Evolutionary conservation across 306 rosid species (phyloP).

Genomic region (Vigna mungo): DNA sequence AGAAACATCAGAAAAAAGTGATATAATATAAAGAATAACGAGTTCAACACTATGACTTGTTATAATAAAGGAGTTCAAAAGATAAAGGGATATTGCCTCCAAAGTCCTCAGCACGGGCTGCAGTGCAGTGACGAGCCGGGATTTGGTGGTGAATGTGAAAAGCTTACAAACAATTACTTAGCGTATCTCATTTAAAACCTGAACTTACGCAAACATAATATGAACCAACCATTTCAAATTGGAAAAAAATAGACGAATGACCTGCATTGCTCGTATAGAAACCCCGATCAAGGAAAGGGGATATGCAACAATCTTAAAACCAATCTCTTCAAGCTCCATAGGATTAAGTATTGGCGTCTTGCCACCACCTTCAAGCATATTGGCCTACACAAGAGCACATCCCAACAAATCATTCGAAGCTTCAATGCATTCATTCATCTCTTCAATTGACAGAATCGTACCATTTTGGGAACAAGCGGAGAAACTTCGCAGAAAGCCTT

Average conservation of each 20-base stretch:
- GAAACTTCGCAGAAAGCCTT: constrained; percentile 76
- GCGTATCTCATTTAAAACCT: background rate
- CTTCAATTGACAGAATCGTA: constrained; percentile 10
- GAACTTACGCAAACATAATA: background rate
- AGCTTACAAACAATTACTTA: background rate
- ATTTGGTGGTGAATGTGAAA: background rate
- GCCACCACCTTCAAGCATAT: constrained; percentile 99
- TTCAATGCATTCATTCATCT: background rate
- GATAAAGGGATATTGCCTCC: background rate
- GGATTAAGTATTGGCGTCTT: constrained; percentile 86
- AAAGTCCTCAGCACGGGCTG: background rate
- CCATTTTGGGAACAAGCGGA: constrained; percentile 84
- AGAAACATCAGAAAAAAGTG: constrained; percentile 17
- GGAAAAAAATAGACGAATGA: constrained; percentile 40
- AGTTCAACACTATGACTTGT: background rate
- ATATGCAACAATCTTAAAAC: constrained; percentile 82
- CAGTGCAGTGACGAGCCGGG: background rate
- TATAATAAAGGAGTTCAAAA: constrained; percentile 2
- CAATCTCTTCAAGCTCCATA: constrained; percentile 79
- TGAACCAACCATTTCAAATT: background rate
- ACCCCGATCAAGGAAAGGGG: constrained; percentile 93
- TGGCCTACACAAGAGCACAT: constrained; percentile 61
- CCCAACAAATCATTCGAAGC: background rate
- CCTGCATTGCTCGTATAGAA: constrained; percentile 94
- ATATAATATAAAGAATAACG: constrained; percentile 3